phyloP scores from a whole-genome alignment of 306 rosid genomes.

The Styphnolobium japonicum region DNA sequence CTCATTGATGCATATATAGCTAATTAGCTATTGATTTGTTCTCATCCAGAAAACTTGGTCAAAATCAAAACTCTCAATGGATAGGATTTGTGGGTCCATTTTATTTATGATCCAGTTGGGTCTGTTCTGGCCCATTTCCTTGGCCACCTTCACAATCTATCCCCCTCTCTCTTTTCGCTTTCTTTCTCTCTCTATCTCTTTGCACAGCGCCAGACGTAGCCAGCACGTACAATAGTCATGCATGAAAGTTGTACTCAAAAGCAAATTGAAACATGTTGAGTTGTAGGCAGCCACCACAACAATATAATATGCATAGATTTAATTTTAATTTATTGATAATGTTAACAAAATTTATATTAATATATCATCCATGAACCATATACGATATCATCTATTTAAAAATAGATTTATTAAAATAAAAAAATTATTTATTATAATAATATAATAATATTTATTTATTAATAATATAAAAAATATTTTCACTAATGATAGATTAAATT shows the following conservation, averaged over 20 bases:
- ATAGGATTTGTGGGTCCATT: slow-evolving; percentile 43
- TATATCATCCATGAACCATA: too few species aligned
- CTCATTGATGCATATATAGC: slow-evolving; percentile 11
- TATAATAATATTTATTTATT: too few species aligned
- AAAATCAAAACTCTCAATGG: slow-evolving; percentile 6
- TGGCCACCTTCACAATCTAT: slow-evolving; percentile 25
- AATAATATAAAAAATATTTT: too few species aligned
- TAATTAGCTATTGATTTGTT: not conserved
- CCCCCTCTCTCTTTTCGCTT: slow-evolving; percentile 11
- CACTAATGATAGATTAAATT: not conserved
- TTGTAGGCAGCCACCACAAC: slow-evolving; percentile 20
- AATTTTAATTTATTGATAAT: not conserved
- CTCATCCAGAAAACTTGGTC: slow-evolving; percentile 16
- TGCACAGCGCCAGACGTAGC: not conserved
- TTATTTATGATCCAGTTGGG: slow-evolving; percentile 33
- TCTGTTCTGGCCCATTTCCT: slow-evolving; percentile 11
- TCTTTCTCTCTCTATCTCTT: not conserved
- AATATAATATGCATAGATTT: not conserved
- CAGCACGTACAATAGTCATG: not conserved
- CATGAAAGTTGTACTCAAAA: slow-evolving; percentile 6
- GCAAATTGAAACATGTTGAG: not conserved
- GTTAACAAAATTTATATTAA: too few species aligned
- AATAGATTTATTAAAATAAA: too few species aligned
- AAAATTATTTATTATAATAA: too few species aligned
- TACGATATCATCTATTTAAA: too few species aligned